Percentiles rank a stretch among this genome's conserved stretches.
These are phyloP conservation scores for Physaria fendleri DNA, from an alignment of 345 rosid species.

Conservation along the genomic window DNA sequence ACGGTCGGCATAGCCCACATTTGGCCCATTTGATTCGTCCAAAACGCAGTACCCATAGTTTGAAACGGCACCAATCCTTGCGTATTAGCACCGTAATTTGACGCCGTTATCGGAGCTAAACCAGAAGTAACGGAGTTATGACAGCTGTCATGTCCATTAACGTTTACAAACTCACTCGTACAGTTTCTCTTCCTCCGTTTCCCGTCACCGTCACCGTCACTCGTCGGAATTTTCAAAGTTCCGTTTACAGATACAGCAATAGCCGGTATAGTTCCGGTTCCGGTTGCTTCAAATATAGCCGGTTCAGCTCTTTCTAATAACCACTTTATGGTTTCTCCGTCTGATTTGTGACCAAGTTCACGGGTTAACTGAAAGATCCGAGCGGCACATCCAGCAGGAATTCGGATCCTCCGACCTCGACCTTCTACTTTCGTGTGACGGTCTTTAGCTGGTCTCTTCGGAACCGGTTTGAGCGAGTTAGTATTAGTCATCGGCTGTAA, in stretches of 20 bases:
- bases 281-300: slow-evolving; percentile 70
- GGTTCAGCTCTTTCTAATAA: slow-evolving; percentile 63
- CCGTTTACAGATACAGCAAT: slow-evolving; percentile 74
- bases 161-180: slow-evolving; percentile 42
- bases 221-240: slow-evolving; percentile 57
- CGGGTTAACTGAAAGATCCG: slow-evolving; percentile 76
- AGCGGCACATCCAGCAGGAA: slow-evolving; percentile 74
- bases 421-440: slow-evolving; percentile 90
- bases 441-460: slow-evolving; percentile 49
- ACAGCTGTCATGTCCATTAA: slow-evolving; percentile 32
- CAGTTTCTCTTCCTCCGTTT: slow-evolving; percentile 46
- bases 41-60: slow-evolving; percentile 26
- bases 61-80: slow-evolving; percentile 49
- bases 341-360: slow-evolving; percentile 70
- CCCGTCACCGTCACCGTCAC: background rate
- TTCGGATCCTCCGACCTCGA: slow-evolving; percentile 71
- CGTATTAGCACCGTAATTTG: slow-evolving; percentile 17
- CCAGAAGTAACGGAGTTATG: slow-evolving; percentile 46
- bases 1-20: slow-evolving; percentile 52
- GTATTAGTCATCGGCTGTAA: background rate
- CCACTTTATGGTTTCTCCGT: slow-evolving; percentile 77
- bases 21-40: slow-evolving; percentile 38
- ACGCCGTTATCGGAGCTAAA: slow-evolving; percentile 42
- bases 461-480: slow-evolving; percentile 6
- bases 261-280: slow-evolving; percentile 70